Percentiles rank a stretch among this genome's conserved stretches.
Evolutionary conservation across 306 rosid genomes (phyloP).

Genomic region (Cucumis melo): DNA sequence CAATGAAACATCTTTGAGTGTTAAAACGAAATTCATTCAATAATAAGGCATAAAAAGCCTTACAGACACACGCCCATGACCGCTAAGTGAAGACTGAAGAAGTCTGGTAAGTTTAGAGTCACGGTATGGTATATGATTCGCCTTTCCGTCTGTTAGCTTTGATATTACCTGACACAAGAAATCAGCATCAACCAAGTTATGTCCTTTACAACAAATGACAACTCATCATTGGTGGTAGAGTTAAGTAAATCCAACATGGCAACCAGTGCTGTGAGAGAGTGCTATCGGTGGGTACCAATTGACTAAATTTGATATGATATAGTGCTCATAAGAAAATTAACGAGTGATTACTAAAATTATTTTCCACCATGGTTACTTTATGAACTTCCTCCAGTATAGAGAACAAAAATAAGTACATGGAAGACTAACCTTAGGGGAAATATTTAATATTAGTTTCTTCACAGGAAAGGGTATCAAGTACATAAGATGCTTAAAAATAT

Average conservation of each 20-base stretch:
- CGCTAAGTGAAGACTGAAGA: slow-evolving; percentile 91
- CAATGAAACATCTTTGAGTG: neutral
- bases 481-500: neutral
- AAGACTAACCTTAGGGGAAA: neutral
- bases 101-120: slow-evolving; percentile 96
- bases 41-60: slow-evolving; percentile 25
- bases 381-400: neutral
- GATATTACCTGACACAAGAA: slow-evolving; percentile 69
- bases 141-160: slow-evolving; percentile 78
- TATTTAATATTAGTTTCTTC: neutral
- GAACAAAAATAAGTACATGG: neutral
- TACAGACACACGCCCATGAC: slow-evolving; percentile 98
- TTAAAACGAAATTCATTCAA: slow-evolving; percentile 10
- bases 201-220: neutral
- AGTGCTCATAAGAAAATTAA: neutral
- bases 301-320: neutral
- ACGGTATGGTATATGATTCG: slow-evolving; percentile 87
- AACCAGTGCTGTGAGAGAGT: neutral
- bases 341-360: neutral
- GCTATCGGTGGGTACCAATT: neutral
- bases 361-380: neutral
- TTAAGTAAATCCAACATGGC: neutral
- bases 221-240: neutral
- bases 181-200: slow-evolving; percentile 9
- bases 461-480: neutral